These are phyloP conservation scores for Aureobasidium namibiae DNA, from an alignment of 2,329 filamentous ascomycete species.

Conservation along the genomic window DNA sequence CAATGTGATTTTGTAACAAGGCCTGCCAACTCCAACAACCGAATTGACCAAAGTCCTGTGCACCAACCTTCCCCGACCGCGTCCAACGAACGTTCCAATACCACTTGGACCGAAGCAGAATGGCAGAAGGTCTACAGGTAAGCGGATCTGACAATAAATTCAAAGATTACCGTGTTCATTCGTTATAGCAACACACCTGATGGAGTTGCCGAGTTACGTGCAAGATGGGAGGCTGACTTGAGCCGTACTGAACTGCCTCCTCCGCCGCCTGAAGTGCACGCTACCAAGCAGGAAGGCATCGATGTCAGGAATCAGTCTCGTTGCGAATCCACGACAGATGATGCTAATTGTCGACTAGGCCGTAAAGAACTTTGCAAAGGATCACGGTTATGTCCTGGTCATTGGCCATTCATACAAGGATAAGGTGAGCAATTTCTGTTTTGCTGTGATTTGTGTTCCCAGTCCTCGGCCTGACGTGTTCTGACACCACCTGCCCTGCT, in stretches of 20 bases:
- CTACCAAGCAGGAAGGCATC: slow-evolving; percentile 16
- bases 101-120: slow-evolving; percentile 11
- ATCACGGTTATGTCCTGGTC: slow-evolving; percentile 17
- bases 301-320: neutral
- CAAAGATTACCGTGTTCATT: neutral
- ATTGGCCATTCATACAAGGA: slow-evolving; percentile 18
- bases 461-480: neutral
- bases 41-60: slow-evolving; percentile 2
- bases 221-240: slow-evolving; percentile 16
- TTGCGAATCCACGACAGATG: neutral
- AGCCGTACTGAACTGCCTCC: slow-evolving; percentile 16
- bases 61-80: slow-evolving; percentile 4
- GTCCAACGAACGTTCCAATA: neutral
- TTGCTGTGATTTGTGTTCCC: neutral
- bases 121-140: slow-evolving; percentile 13
- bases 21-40: slow-evolving; percentile 8
- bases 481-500: neutral
- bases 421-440: slow-evolving; percentile 11
- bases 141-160: neutral
- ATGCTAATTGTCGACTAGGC: neutral
- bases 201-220: slow-evolving; percentile 16
- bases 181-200: slow-evolving; percentile 14
- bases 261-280: slow-evolving; percentile 16
- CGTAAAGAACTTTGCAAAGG: slow-evolving; percentile 16
- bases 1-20: neutral